Percentiles rank a stretch among this genome's conserved stretches.
Conservation (phyloP, 257 asterid genomes). For the Eustoma russellianum region DNA sequence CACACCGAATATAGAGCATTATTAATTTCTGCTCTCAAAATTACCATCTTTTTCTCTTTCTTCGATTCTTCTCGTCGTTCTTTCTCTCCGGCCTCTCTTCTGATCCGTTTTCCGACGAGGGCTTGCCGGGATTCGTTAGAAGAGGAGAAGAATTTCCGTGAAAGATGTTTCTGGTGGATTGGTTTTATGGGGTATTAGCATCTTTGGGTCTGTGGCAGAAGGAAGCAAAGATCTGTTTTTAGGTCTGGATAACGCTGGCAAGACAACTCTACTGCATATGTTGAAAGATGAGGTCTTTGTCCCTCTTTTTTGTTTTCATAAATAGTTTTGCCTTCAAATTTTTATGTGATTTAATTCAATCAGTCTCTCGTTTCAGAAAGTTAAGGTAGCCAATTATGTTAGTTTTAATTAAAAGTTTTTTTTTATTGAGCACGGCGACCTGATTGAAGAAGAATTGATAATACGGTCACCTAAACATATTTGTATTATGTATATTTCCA, state of each 20-base stretch:
- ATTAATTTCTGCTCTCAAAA: neutral
- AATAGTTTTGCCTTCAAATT: no score
- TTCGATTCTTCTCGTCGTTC: neutral
- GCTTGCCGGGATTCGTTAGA: neutral
- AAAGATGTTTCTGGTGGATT: slow-evolving; percentile 15
- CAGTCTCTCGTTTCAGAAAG: no score
- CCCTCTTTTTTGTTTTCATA: neutral
- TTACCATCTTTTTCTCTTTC: neutral
- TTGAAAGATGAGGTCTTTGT: slow-evolving; percentile 14
- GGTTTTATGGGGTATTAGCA: slow-evolving; percentile 15
- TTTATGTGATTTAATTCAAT: no score
- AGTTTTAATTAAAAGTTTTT: no score
- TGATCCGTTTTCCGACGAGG: neutral
- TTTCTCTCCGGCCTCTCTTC: neutral
- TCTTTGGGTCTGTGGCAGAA: slow-evolving; percentile 12
- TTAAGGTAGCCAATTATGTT: no score
- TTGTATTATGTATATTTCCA: no score
- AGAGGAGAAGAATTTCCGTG: neutral
- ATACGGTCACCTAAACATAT: no score
- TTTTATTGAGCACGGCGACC: no score
- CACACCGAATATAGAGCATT: no score
- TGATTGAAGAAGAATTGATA: no score
- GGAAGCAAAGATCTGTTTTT: slow-evolving; percentile 18
- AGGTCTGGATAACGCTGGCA: slow-evolving; percentile 19
- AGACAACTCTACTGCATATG: slow-evolving; percentile 19